phyloP scores from a whole-genome alignment of 148 eudicot species.

The Chenopodium quinoa region DNA sequence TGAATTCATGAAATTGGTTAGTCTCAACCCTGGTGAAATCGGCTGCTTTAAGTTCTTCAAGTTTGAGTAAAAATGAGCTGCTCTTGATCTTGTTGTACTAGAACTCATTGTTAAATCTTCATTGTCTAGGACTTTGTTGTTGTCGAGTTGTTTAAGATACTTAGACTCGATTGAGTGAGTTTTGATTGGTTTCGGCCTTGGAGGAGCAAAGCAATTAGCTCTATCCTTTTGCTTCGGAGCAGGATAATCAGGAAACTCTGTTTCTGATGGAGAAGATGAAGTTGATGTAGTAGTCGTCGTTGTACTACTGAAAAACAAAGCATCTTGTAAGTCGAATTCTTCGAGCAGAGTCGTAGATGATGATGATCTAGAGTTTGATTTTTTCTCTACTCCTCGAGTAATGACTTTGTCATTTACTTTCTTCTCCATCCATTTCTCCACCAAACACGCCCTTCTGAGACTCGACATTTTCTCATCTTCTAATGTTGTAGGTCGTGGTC shows the following conservation, averaged over 20 bases:
- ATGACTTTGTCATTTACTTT: conserved; percentile 26
- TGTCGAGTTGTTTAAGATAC: background rate
- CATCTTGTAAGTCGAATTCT: conserved; percentile 34
- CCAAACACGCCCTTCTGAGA: conserved; percentile 45
- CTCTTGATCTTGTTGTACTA: conserved; percentile 42
- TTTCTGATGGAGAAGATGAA: conserved; percentile 50
- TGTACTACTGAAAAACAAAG: conserved; percentile 41
- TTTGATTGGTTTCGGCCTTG: conserved; percentile 40
- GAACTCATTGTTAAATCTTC: background rate
- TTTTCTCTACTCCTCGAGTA: conserved; percentile 13
- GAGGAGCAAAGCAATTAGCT: conserved; percentile 31
- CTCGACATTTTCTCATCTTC: conserved; percentile 38
- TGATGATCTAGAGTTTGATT: conserved; percentile 20
- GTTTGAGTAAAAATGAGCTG: conserved; percentile 54
- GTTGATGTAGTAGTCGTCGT: conserved; percentile 35
- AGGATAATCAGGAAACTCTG: conserved; percentile 33
- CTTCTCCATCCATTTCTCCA: conserved; percentile 67
- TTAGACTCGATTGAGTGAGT: conserved; percentile 28
- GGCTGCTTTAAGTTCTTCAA: conserved; percentile 76
- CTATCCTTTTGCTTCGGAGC: conserved; percentile 22
- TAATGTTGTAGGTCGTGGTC: background rate
- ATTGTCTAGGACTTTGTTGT: conserved; percentile 1
- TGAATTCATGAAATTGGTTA: conserved; percentile 58
- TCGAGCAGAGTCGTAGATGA: conserved; percentile 23
- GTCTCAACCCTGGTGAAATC: conserved; percentile 65